Evolutionary conservation across 768 basidiomycete genomes (phyloP).

Genomic region (Boletellus ananas): DNA sequence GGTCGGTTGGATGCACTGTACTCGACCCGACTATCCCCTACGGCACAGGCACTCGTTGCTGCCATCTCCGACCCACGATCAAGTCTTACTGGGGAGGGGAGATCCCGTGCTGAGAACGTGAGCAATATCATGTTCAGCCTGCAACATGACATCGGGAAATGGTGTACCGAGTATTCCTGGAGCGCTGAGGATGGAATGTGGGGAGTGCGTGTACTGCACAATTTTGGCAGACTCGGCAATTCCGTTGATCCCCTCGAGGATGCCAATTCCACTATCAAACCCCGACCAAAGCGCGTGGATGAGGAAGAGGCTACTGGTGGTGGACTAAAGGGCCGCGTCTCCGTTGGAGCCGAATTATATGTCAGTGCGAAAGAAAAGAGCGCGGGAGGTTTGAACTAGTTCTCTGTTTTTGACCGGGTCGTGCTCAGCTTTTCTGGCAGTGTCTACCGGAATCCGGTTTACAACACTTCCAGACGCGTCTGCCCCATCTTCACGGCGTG

Average conservation of each 20-base stretch:
- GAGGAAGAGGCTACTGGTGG: slow-evolving; percentile 93
- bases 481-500: slow-evolving; percentile 45
- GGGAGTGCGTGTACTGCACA: slow-evolving; percentile 83
- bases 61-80: slow-evolving; percentile 81
- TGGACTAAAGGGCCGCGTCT: slow-evolving; percentile 85
- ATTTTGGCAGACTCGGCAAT: slow-evolving; percentile 73
- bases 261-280: slow-evolving; percentile 19
- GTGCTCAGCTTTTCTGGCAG: slow-evolving; percentile 36
- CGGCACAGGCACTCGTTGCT: slow-evolving; percentile 77
- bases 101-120: slow-evolving; percentile 41
- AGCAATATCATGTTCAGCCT: slow-evolving; percentile 80
- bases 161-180: slow-evolving; percentile 92
- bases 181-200: slow-evolving; percentile 94
- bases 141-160: slow-evolving; percentile 90
- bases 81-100: slow-evolving; percentile 39
- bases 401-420: background rate
- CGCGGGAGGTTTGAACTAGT: slow-evolving; percentile 64
- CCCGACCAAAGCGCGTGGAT: slow-evolving; percentile 74
- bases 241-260: slow-evolving; percentile 36
- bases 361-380: slow-evolving; percentile 91
- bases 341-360: slow-evolving; percentile 90
- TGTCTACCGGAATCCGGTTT: slow-evolving; percentile 92
- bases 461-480: slow-evolving; percentile 84
- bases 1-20: slow-evolving; percentile 88
- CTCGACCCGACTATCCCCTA: slow-evolving; percentile 74